These are phyloP conservation scores for Terfezia claveryi DNA, from an alignment of 495 filamentous ascomycete genomes.

Conservation along the genomic window DNA sequence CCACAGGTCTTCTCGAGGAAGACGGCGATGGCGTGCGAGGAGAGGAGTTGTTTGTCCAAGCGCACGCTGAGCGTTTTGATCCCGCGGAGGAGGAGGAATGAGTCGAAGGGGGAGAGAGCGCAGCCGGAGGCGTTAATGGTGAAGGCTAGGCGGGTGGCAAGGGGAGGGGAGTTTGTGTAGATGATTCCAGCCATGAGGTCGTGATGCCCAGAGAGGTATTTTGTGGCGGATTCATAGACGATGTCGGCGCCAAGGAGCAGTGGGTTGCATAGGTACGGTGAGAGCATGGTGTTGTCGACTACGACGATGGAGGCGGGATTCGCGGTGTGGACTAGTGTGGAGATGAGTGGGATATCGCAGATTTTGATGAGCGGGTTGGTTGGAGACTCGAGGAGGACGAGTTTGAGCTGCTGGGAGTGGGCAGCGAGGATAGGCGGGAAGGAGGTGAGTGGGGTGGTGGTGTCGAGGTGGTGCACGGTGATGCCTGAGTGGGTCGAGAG, in stretches of 20 bases:
- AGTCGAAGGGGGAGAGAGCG: slow-evolving; percentile 82
- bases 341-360: slow-evolving; percentile 66
- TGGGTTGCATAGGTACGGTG: slow-evolving; percentile 73
- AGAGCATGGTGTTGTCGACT: slow-evolving; percentile 98
- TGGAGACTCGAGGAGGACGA: slow-evolving; percentile 90
- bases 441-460: slow-evolving; percentile 40
- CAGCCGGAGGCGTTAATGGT: slow-evolving; percentile 91
- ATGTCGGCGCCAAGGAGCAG: slow-evolving; percentile 87
- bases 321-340: slow-evolving; percentile 47
- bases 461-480: slow-evolving; percentile 88
- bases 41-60: slow-evolving; percentile 93
- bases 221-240: slow-evolving; percentile 91
- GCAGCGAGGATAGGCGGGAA: slow-evolving; percentile 43
- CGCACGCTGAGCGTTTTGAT: slow-evolving; percentile 91
- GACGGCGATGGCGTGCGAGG: slow-evolving; percentile 71
- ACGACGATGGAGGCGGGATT: slow-evolving; percentile 67
- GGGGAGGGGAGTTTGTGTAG: slow-evolving; percentile 53
- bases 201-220: slow-evolving; percentile 94
- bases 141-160: slow-evolving; percentile 84
- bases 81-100: slow-evolving; percentile 81
- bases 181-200: slow-evolving; percentile 97
- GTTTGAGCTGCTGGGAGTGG: slow-evolving; percentile 43
- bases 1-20: slow-evolving; percentile 68
- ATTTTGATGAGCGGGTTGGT: slow-evolving; percentile 98
- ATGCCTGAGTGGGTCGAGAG: slow-evolving; percentile 70